Conservation (phyloP, 139 green algal species). For the Diplosphaera chodatii region DNA sequence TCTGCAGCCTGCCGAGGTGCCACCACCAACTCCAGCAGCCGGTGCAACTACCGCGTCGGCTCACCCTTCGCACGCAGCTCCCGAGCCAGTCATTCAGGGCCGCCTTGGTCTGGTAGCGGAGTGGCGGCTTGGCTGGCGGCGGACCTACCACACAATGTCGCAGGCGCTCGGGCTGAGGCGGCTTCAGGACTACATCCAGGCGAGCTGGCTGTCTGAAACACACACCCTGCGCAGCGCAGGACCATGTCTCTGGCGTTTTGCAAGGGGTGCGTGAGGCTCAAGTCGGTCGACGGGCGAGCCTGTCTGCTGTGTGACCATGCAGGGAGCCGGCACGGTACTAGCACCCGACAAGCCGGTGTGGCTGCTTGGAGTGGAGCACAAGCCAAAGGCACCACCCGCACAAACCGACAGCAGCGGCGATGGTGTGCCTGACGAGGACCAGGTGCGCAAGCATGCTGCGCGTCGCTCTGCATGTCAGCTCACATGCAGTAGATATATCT, state of each 20-base stretch:
- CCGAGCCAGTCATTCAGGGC: neutral
- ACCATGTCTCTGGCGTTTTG: too few relatives aligned
- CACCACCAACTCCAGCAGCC: too few relatives aligned
- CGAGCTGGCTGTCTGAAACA: neutral
- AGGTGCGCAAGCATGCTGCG: too few relatives aligned
- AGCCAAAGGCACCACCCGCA: neutral
- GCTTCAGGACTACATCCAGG: constrained; percentile 48
- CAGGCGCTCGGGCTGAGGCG: constrained; percentile 47
- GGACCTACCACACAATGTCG: constrained; percentile 37
- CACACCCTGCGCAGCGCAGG: too few relatives aligned
- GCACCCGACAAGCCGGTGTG: constrained; percentile 20
- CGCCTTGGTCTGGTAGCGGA: neutral
- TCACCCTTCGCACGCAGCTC: too few relatives aligned
- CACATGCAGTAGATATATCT: too few relatives aligned
- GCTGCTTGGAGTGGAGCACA: constrained; percentile 31
- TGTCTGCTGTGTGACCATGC: too few relatives aligned
- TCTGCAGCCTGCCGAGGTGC: too few relatives aligned
- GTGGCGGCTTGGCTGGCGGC: constrained; percentile 15
- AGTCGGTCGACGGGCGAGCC: too few relatives aligned
- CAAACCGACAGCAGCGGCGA: neutral
- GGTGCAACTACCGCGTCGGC: too few relatives aligned
- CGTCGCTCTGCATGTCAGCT: too few relatives aligned
- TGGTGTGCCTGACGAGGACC: neutral
- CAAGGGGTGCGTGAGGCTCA: too few relatives aligned
- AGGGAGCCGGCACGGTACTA: constrained; percentile 21